phyloP scores from a whole-genome alignment of 2,329 filamentous ascomycete species.

The Pestalotiopsis sp. region DNA sequence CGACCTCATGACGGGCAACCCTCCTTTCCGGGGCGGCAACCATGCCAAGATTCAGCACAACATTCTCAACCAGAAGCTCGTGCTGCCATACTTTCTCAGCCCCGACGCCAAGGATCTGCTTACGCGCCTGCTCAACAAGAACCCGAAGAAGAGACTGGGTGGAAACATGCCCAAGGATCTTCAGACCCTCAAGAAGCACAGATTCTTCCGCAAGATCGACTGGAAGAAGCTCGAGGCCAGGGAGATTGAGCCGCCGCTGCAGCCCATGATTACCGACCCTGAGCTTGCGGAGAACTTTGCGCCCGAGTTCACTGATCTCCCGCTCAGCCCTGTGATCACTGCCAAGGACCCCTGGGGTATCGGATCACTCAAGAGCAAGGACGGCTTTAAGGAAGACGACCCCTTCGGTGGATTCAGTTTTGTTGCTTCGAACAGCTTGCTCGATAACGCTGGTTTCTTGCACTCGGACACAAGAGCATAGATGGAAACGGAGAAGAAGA shows the following conservation, averaged over 20 bases:
- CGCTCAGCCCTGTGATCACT: constrained; percentile 72
- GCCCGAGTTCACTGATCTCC: constrained; percentile 84
- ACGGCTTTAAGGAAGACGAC: constrained; percentile 50
- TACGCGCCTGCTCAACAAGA: constrained; percentile 86
- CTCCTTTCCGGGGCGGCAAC: constrained; percentile 89
- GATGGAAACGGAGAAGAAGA: background rate
- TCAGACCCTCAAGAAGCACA: constrained; percentile 82
- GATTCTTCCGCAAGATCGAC: constrained; percentile 96
- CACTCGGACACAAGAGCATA: constrained; percentile 20
- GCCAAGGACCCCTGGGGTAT: constrained; percentile 44
- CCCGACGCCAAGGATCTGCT: constrained; percentile 93
- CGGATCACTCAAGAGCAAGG: constrained; percentile 34
- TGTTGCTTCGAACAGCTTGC: constrained; percentile 60
- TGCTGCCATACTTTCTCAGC: constrained; percentile 86
- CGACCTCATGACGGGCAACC: constrained; percentile 89
- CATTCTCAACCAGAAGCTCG: constrained; percentile 90
- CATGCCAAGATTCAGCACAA: constrained; percentile 95
- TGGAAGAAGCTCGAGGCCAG: constrained; percentile 85
- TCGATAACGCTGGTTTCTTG: constrained; percentile 51
- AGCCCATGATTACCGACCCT: constrained; percentile 92
- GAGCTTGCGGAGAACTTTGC: constrained; percentile 97
- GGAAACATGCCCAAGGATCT: constrained; percentile 89
- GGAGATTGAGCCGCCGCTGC: constrained; percentile 86
- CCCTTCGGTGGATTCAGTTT: constrained; percentile 68
- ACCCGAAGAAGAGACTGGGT: constrained; percentile 87